Evolutionary conservation across 257 asterid genomes (phyloP), one percentile per base, ranked within the genome.

Genomic region (Parsonsia alboflavescens): DNA sequence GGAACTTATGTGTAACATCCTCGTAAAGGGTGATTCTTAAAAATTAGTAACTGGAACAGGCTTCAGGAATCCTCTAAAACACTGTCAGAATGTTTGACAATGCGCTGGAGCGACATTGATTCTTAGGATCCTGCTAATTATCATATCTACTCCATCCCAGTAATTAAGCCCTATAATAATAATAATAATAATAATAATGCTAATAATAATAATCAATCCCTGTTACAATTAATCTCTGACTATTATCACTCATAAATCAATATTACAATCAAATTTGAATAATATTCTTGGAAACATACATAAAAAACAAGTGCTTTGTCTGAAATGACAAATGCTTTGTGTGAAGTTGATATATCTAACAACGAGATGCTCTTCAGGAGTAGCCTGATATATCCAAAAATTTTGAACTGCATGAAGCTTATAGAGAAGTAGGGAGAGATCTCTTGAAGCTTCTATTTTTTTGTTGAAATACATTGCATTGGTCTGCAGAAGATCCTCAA

Each of bases 401-500:
- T 85, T 80, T 84, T 46, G 98, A 90, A 71, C 85, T 95, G 45
- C 90, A 96, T 24, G 98, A 92, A 83, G 86, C 93, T 76, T 95
- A 95, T 80, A 84, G 96, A 84, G 90, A 70, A 57, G 96, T 89
- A 42, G 99, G 97, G 22, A 90, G 87, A 71, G 96, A 92, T 82
- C 99, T 95, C 54, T 78, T 90, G 63, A 87, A 86, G 83, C 99
- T 95, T 76, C 96, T 95, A 62, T 87, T 84, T 93, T 83, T 95
- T 92, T 44, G 91, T 95, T 44, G 99, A 95, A 84, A 82, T 90
- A 76, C 92, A 95, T 79, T 98, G 96, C 79, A 80, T 89, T 82
- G 99, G 99, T 59, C 77, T 95, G 52, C 84, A 97, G 75, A 92
- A 95, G 86, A 92, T 95, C 84, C 97, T 94, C 57, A 94, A 94